These are phyloP conservation scores for Mycena olivaceomarginata DNA, from an alignment of 768 basidiomycete genomes.

Conservation along the genomic window DNA sequence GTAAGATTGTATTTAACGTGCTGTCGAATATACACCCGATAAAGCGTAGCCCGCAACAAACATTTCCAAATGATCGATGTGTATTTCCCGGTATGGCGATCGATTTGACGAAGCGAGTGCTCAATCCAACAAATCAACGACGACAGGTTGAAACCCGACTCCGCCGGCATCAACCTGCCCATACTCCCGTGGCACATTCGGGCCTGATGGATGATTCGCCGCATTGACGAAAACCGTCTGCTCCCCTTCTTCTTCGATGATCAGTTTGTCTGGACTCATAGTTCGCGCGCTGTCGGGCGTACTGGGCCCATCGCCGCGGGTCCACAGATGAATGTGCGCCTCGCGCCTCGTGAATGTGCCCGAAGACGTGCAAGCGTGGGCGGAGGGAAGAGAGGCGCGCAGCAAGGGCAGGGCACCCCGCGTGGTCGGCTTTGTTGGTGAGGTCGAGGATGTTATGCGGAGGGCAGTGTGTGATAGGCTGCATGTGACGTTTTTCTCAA, in stretches of 20 bases:
- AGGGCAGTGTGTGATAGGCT: constrained; percentile 79
- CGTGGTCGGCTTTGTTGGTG: constrained; percentile 60
- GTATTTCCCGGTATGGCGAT: too few relatives aligned
- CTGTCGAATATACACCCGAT: too few relatives aligned
- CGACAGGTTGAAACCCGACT: constrained; percentile 63
- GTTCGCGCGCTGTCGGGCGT: neutral
- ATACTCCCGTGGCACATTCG: constrained; percentile 46
- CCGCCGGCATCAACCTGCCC: constrained; percentile 57
- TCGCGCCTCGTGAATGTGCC: constrained; percentile 82
- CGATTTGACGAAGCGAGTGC: too few relatives aligned
- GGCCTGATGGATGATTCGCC: constrained; percentile 61
- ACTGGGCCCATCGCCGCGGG: constrained; percentile 2
- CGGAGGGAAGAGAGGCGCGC: constrained; percentile 61
- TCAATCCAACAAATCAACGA: constrained; percentile 59
- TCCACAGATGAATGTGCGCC: constrained; percentile 68
- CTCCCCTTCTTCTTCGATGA: neutral
- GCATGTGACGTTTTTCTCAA: neutral
- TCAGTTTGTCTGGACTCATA: neutral
- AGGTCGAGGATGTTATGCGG: constrained; percentile 39
- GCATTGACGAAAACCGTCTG: constrained; percentile 69
- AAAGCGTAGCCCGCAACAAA: too few relatives aligned
- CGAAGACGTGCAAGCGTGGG: constrained; percentile 72
- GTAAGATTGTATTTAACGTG: too few relatives aligned
- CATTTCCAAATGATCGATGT: too few relatives aligned
- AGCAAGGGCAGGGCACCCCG: constrained; percentile 72